These are phyloP conservation scores for Haplographium delicatum DNA, from an alignment of 495 filamentous ascomycete genomes.

Conservation along the genomic window DNA sequence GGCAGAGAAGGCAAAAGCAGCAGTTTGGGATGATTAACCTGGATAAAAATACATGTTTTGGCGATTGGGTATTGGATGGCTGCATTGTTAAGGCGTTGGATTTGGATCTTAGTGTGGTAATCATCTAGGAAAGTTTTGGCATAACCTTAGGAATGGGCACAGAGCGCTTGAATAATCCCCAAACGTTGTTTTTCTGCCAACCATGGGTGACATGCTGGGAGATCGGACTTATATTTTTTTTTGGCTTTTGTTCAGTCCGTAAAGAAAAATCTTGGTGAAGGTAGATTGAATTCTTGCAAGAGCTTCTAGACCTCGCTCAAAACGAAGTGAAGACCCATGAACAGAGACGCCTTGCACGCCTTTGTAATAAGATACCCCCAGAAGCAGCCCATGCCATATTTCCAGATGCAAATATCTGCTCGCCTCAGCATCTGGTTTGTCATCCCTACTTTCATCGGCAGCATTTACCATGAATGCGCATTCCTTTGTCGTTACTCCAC, in stretches of 20 bases:
- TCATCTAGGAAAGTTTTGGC: neutral
- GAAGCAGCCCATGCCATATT: slow-evolving; percentile 15
- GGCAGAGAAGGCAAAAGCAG: slow-evolving; percentile 62
- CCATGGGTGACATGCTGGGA: no score
- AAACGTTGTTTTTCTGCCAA: no score
- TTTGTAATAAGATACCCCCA: slow-evolving; percentile 10
- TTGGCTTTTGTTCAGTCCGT: no score
- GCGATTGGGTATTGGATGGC: neutral
- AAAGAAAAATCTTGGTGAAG: neutral
- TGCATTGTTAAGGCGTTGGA: slow-evolving; percentile 8
- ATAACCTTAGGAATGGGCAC: neutral
- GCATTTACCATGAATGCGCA: neutral
- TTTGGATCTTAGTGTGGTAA: neutral
- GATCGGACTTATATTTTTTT: no score
- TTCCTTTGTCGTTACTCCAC: neutral
- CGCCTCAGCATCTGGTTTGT: neutral
- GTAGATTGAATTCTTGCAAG: slow-evolving; percentile 7
- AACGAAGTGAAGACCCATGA: slow-evolving; percentile 13
- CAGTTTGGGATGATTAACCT: slow-evolving; percentile 74
- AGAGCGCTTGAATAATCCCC: neutral
- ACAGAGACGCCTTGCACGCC: slow-evolving; percentile 22
- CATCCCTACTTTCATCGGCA: neutral
- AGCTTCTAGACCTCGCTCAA: neutral
- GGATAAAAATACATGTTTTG: neutral
- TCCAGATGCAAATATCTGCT: slow-evolving; percentile 18